A percentile compares a stretch with the other conserved stretches of the same genome.
Evolutionary conservation across 305 asterid species (phyloP).

Genomic region (Fraxinus nigra): DNA sequence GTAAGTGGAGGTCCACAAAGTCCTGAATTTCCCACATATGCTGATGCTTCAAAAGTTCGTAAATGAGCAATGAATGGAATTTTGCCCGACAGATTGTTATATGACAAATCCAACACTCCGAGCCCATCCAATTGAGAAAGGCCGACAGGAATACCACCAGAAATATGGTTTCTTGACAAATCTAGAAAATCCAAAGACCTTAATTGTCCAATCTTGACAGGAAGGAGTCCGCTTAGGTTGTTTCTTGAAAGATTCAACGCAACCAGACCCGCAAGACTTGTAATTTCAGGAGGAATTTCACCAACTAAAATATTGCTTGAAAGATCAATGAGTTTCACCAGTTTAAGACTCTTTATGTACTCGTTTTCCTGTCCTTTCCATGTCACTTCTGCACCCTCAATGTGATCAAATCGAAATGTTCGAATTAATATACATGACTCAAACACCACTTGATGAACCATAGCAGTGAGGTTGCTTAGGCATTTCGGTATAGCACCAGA

Average conservation of each 20-base stretch:
- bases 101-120: constrained; percentile 7
- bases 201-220: background rate
- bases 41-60: background rate
- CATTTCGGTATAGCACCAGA: constrained; percentile 19
- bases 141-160: constrained; percentile 10
- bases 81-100: constrained; percentile 6
- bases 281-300: constrained; percentile 15
- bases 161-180: constrained; percentile 13
- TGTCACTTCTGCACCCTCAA: constrained; percentile 1
- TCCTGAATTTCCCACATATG: background rate
- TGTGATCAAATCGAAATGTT: too few species aligned
- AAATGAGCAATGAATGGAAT: background rate
- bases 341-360: background rate
- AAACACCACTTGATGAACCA: background rate
- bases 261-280: background rate
- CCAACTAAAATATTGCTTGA: background rate
- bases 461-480: background rate
- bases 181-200: constrained; percentile 4
- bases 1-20: background rate
- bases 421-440: too few species aligned
- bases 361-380: background rate
- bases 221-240: background rate
- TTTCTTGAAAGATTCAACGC: constrained; percentile 15
- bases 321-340: constrained; percentile 14
- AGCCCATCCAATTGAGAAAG: background rate